phyloP scores from a whole-genome alignment of 2,329 filamentous ascomycete species.

The Monosporascus sp. region DNA sequence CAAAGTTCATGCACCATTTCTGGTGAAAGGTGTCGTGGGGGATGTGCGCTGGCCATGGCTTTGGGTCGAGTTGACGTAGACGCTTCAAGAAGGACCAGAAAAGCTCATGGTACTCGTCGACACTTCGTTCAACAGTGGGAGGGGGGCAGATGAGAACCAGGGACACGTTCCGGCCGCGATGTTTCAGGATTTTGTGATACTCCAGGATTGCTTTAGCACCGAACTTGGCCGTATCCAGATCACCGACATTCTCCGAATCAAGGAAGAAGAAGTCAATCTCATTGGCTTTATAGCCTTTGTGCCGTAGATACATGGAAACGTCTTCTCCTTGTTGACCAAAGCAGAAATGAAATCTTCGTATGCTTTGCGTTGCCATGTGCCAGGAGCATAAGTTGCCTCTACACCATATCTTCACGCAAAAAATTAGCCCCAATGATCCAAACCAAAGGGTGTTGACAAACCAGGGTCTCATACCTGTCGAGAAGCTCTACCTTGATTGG shows the following conservation, averaged over 20 bases:
- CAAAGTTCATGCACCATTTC: conserved; percentile 1
- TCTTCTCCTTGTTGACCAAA: background rate
- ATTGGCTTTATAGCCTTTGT: background rate
- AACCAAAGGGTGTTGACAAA: too few species aligned
- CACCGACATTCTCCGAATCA: background rate
- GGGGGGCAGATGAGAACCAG: background rate
- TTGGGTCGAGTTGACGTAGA: background rate
- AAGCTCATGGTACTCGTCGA: background rate
- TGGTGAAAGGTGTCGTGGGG: background rate
- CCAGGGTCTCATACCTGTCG: too few species aligned
- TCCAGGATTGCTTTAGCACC: background rate
- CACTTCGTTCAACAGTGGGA: background rate
- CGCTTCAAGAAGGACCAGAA: conserved; percentile 1
- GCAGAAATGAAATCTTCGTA: background rate
- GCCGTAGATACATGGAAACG: background rate
- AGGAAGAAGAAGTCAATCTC: conserved; percentile 1
- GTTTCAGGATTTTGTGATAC: background rate
- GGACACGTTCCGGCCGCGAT: background rate
- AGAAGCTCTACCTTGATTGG: too few species aligned
- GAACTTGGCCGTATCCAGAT: background rate
- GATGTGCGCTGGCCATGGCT: background rate
- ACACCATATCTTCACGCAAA: background rate
- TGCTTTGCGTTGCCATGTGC: background rate
- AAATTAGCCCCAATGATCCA: too few species aligned
- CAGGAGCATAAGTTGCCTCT: background rate